Percentiles rank a stretch among this genome's conserved stretches.
These are phyloP conservation scores for Jaapia argillacea DNA, from an alignment of 768 basidiomycete species.

Conservation along the genomic window DNA sequence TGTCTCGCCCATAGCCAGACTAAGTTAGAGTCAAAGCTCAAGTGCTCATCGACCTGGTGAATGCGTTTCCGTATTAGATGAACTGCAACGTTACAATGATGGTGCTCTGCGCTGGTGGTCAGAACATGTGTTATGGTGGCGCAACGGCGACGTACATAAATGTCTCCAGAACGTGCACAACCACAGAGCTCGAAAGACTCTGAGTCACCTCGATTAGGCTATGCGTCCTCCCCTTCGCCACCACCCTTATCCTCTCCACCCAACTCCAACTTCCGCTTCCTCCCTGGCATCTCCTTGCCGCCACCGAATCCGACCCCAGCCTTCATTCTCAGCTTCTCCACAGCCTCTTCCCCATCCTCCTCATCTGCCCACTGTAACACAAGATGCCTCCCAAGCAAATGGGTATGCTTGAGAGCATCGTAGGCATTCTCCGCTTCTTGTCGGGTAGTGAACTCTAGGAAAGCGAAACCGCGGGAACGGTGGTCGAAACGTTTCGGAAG, in stretches of 20 bases:
- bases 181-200: no score
- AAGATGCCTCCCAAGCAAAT: conserved; percentile 91
- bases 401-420: conserved; percentile 81
- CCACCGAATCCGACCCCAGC: conserved; percentile 70
- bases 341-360: conserved; percentile 67
- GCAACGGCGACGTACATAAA: no score
- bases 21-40: no score
- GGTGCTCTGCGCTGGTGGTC: no score
- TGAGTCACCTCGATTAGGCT: no score
- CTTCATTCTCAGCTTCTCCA: conserved; percentile 70
- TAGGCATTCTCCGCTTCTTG: conserved; percentile 88
- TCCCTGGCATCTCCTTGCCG: conserved; percentile 61
- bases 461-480: conserved; percentile 89
- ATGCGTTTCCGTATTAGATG: no score
- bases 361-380: conserved; percentile 83
- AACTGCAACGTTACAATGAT: no score
- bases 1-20: no score
- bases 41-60: no score
- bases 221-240: conserved; percentile 24
- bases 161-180: no score
- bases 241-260: conserved; percentile 27
- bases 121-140: no score
- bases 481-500: conserved; percentile 88
- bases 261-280: conserved; percentile 61
- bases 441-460: conserved; percentile 86